Conservation (phyloP, 1,284 basidiomycete genomes). For the Heterobasidion annosum region DNA sequence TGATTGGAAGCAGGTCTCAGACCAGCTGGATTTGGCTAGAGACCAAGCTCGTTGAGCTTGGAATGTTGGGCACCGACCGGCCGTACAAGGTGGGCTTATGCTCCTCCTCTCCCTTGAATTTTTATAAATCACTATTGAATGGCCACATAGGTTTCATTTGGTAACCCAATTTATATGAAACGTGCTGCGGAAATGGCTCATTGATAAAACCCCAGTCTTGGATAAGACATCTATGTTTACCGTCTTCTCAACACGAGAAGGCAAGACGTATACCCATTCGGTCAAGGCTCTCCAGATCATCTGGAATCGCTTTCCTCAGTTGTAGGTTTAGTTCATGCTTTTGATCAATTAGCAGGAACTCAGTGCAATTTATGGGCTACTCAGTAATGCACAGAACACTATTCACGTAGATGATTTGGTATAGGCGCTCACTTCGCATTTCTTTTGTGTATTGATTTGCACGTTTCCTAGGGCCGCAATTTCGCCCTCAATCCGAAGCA, state of each 20-base stretch:
- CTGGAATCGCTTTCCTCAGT: slow-evolving; percentile 80
- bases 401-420: slow-evolving; percentile 86
- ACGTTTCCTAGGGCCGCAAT: slow-evolving; percentile 51
- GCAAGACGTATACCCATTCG: slow-evolving; percentile 70
- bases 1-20: slow-evolving; percentile 47
- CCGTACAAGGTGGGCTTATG: slow-evolving; percentile 55
- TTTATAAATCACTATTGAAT: not conserved
- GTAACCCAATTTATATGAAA: slow-evolving; percentile 19
- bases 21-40: slow-evolving; percentile 92
- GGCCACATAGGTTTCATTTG: slow-evolving; percentile 42
- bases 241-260: slow-evolving; percentile 69
- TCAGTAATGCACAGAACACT: slow-evolving; percentile 66
- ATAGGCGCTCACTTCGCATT: slow-evolving; percentile 11
- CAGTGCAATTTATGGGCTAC: not conserved
- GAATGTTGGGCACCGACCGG: slow-evolving; percentile 63
- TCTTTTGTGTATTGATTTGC: not conserved
- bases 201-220: slow-evolving; percentile 39
- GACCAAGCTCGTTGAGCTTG: slow-evolving; percentile 82
- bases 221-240: slow-evolving; percentile 89
- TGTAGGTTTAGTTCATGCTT: slow-evolving; percentile 31
- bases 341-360: not conserved
- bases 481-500: slow-evolving; percentile 83
- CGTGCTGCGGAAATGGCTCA: not conserved
- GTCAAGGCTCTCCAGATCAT: slow-evolving; percentile 83
- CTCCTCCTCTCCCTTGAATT: not conserved